phyloP scores from a whole-genome alignment of 306 rosid species.

The Acacia confusa region DNA sequence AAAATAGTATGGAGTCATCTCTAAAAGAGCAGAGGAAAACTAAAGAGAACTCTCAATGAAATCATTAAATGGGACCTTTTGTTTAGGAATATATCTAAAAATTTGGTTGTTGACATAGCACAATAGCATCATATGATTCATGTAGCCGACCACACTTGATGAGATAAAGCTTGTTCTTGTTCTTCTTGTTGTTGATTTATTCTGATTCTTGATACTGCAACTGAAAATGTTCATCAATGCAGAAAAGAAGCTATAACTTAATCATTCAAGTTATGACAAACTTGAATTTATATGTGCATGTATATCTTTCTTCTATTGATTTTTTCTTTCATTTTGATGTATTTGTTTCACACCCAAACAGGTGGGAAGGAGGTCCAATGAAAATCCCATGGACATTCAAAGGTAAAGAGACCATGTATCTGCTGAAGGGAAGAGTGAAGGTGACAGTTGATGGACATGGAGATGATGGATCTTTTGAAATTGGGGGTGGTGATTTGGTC shows the following conservation, averaged over 20 bases:
- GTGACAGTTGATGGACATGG: conserved; percentile 44
- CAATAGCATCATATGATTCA: no score
- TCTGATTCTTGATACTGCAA: neutral
- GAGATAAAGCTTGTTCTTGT: no score
- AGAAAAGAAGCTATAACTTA: neutral
- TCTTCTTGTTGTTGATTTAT: neutral
- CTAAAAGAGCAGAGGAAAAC: no score
- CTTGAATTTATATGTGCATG: neutral
- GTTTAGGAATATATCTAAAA: no score
- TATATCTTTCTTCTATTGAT: neutral
- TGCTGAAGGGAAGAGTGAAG: conserved; percentile 54
- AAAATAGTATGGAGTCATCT: no score
- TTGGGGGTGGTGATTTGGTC: conserved; percentile 57
- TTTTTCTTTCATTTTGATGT: neutral
- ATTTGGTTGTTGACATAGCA: no score
- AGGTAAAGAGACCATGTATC: conserved; percentile 51
- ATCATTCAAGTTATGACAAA: neutral
- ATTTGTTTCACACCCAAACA: conserved; percentile 8
- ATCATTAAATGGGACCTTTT: no score
- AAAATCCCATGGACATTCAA: conserved; percentile 53
- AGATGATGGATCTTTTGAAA: conserved; percentile 45
- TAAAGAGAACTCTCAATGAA: no score
- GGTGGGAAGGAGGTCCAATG: conserved; percentile 51
- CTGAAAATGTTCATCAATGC: neutral
- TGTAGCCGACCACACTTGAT: no score